These are phyloP conservation scores for Tanacetum coccineum DNA, from an alignment of 129 eudicot species.

Conservation along the genomic window DNA sequence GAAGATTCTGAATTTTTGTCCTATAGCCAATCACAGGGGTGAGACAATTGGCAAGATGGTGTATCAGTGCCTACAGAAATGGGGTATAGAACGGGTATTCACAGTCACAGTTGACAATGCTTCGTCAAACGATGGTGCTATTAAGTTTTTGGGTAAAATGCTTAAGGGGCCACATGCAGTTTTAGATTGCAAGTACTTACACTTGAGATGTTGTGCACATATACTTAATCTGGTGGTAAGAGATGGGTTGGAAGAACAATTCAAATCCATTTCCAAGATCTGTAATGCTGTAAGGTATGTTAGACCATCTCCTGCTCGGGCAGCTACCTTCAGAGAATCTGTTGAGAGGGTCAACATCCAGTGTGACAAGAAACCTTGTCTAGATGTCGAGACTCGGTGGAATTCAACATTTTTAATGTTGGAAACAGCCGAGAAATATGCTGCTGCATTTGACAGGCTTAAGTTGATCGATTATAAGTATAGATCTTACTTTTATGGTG, in stretches of 20 bases:
- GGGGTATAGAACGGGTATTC: neutral
- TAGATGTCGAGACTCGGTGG: constrained; percentile 1
- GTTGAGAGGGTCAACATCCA: neutral
- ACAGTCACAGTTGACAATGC: neutral
- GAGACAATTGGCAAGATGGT: neutral
- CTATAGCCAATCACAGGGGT: neutral
- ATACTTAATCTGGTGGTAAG: neutral
- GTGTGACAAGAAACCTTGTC: neutral
- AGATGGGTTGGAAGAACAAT: neutral
- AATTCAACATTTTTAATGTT: constrained; percentile 10
- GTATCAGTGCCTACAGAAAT: neutral
- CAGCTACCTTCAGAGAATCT: neutral
- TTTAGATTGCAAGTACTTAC: neutral
- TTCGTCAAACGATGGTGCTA: neutral
- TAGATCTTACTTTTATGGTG: no score
- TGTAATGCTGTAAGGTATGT: neutral
- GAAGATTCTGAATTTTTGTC: constrained; percentile 2
- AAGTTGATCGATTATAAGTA: no score
- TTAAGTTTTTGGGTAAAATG: neutral
- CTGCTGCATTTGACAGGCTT: neutral
- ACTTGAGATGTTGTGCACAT: constrained; percentile 9
- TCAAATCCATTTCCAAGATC: neutral
- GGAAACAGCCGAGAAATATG: neutral
- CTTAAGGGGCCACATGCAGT: neutral
- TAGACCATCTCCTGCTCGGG: constrained; percentile 1